Evolutionary conservation across 2,329 filamentous ascomycete species (phyloP).

Genomic region (Meredithiella fracta): DNA sequence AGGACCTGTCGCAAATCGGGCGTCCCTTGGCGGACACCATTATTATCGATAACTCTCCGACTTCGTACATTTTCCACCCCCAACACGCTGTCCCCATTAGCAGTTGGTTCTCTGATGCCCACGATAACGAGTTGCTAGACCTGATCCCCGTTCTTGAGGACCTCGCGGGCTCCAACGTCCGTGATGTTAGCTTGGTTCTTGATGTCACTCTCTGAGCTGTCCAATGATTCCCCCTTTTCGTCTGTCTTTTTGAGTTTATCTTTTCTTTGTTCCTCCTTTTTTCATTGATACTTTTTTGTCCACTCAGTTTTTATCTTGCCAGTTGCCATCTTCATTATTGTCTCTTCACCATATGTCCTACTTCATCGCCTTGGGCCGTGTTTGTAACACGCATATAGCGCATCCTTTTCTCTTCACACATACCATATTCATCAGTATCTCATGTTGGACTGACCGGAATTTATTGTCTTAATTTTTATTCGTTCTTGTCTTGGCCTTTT

Average conservation of each 20-base stretch:
- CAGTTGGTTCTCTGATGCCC: constrained; percentile 99
- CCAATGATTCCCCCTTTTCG: constrained; percentile 19
- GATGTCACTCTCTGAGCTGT: constrained; percentile 59
- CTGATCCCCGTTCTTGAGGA: constrained; percentile 97
- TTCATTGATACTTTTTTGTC: constrained; percentile 18
- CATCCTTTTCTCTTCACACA: neutral
- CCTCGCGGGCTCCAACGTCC: constrained; percentile 70
- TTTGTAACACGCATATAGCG: neutral
- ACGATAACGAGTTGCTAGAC: constrained; percentile 96
- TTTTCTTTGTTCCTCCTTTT: constrained; percentile 3
- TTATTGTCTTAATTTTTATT: constrained; percentile 5
- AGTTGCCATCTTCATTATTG: neutral
- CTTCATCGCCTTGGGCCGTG: neutral
- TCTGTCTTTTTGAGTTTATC: constrained; percentile 18
- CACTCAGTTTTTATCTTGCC: constrained; percentile 1
- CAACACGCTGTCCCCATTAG: constrained; percentile 98
- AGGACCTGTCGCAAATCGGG: constrained; percentile 93
- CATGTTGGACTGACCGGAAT: constrained; percentile 3
- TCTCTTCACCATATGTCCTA: neutral
- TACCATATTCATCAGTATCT: constrained; percentile 3
- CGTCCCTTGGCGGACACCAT: constrained; percentile 94
- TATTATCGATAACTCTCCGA: constrained; percentile 98
- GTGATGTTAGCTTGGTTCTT: constrained; percentile 92
- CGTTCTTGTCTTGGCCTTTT: neutral
- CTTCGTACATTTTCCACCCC: constrained; percentile 98